A percentile compares a stretch with the other conserved stretches of the same genome.
Conservation (phyloP, 108 stramenopile species). For the Fistulifera pelliculosa region DNA sequence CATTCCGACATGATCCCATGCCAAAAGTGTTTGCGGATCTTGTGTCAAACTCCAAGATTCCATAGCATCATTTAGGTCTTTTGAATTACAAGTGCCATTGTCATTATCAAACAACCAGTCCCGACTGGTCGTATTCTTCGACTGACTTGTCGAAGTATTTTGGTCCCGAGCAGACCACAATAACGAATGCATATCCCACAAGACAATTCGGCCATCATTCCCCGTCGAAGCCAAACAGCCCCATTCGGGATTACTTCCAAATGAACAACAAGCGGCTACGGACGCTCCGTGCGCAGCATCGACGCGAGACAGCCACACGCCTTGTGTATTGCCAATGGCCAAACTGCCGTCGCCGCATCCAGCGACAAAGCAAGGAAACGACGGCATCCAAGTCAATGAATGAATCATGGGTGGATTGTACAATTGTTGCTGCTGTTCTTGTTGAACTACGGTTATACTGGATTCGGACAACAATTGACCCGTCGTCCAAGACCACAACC, state of each 20-base stretch:
- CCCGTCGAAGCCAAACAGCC: slow-evolving; percentile 3
- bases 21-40: slow-evolving; percentile 3
- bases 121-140: slow-evolving; percentile 1
- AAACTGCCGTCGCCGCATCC: slow-evolving; percentile 67
- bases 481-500: background rate
- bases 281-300: slow-evolving; percentile 1
- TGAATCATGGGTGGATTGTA: slow-evolving; percentile 85
- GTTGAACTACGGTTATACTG: slow-evolving; percentile 3
- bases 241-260: slow-evolving; percentile 19
- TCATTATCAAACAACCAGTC: slow-evolving; percentile 5
- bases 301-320: slow-evolving; percentile 10
- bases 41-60: background rate
- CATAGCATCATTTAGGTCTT: background rate
- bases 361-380: slow-evolving; percentile 48
- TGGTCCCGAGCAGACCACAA: background rate
- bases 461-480: background rate
- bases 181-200: background rate
- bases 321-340: slow-evolving; percentile 29
- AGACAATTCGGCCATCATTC: slow-evolving; percentile 7
- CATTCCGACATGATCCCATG: slow-evolving; percentile 10
- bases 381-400: slow-evolving; percentile 64
- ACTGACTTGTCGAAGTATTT: no score
- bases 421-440: slow-evolving; percentile 23
- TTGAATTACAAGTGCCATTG: slow-evolving; percentile 20
- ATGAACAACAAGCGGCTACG: background rate